phyloP scores from a whole-genome alignment of 805 yeast genomes.

The Komagataella pseudopastoris region DNA sequence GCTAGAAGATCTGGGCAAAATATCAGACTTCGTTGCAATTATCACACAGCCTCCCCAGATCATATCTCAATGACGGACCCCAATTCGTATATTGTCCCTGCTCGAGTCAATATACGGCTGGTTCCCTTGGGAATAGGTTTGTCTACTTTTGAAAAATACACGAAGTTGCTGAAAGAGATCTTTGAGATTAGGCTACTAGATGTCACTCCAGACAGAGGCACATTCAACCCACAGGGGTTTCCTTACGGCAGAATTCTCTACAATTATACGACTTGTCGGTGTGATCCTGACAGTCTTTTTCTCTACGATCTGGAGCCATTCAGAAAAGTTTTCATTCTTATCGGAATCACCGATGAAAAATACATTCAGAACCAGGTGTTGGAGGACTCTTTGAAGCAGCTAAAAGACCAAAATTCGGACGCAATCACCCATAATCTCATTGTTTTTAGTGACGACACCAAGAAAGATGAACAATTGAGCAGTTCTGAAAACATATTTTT shows the following conservation, averaged over 20 bases:
- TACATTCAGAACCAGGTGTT: conserved; percentile 12
- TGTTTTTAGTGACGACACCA: conserved; percentile 31
- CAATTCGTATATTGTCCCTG: conserved; percentile 45
- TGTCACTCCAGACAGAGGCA: conserved; percentile 48
- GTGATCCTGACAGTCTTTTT: conserved; percentile 46
- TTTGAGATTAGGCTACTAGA: conserved; percentile 64
- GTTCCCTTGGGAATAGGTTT: conserved; percentile 50
- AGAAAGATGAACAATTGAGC: conserved; percentile 8
- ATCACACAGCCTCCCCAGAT: background rate
- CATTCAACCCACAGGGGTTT: conserved; percentile 75
- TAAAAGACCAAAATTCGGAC: conserved; percentile 33
- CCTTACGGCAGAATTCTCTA: conserved; percentile 67
- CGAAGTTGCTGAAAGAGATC: conserved; percentile 28
- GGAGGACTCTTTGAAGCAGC: conserved; percentile 17
- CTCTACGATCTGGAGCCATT: conserved; percentile 86
- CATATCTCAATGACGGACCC: conserved; percentile 16
- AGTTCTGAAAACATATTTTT: background rate
- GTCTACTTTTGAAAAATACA: conserved; percentile 27
- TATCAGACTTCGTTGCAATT: background rate
- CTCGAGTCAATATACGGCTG: conserved; percentile 50
- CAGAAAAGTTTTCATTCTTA: conserved; percentile 57
- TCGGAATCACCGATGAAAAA: conserved; percentile 24
- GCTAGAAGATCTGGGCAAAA: background rate
- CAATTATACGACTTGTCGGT: conserved; percentile 31
- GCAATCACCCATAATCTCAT: conserved; percentile 42